These are phyloP conservation scores for Yamadazyma songkhlaensis DNA, from an alignment of 1,139 yeast genomes.

Conservation along the genomic window DNA sequence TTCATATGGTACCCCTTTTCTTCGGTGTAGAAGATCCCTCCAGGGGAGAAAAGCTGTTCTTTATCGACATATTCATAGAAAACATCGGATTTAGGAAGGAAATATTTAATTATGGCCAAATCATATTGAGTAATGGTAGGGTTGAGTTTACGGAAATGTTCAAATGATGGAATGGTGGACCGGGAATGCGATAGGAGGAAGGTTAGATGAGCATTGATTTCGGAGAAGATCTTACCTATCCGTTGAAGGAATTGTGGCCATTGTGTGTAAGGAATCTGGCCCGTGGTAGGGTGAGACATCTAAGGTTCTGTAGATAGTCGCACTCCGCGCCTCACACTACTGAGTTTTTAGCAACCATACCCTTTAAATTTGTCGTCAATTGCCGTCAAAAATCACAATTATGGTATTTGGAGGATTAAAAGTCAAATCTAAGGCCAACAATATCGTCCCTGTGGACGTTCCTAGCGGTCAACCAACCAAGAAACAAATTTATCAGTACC, in stretches of 20 bases:
- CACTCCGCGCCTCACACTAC: too few species aligned
- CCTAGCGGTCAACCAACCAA: conserved; percentile 39
- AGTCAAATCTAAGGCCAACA: conserved; percentile 35
- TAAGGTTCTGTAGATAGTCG: too few species aligned
- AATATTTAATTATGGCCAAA: conserved; percentile 58
- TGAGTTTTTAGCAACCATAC: too few species aligned
- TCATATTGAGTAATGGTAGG: conserved; percentile 40
- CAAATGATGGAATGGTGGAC: conserved; percentile 38
- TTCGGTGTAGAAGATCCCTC: conserved; percentile 32
- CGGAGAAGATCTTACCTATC: conserved; percentile 22
- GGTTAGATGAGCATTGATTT: conserved; percentile 42
- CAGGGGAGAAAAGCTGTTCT: conserved; percentile 43
- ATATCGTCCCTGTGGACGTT: conserved; percentile 25
- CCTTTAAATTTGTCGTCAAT: too few species aligned
- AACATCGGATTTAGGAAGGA: conserved; percentile 67
- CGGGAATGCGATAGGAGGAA: conserved; percentile 43
- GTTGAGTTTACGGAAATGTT: conserved; percentile 31
- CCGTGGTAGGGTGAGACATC: too few species aligned
- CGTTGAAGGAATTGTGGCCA: conserved; percentile 17
- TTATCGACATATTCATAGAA: conserved; percentile 72
- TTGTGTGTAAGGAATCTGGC: conserved; percentile 4
- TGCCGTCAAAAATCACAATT: not conserved
- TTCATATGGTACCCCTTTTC: conserved; percentile 46
- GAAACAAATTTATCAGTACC: conserved; percentile 57
- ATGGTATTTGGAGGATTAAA: conserved; percentile 34